phyloP scores from a whole-genome alignment of 2,329 filamentous ascomycete species.

The Leptographium lundbergii region DNA sequence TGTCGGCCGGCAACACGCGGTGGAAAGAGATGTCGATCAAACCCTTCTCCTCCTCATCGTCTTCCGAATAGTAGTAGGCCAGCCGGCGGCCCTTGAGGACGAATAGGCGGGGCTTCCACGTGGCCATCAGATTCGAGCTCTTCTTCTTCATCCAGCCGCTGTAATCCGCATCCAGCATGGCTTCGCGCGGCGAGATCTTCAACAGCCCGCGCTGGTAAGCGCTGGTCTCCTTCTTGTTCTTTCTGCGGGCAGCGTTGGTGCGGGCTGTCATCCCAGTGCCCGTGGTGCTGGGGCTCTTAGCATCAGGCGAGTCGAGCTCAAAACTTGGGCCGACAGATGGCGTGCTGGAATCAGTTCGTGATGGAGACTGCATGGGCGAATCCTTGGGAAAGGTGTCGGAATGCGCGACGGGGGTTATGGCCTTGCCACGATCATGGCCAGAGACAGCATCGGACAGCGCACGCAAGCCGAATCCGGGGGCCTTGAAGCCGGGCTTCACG shows the following conservation, averaged over 20 bases:
- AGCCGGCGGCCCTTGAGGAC: constrained; percentile 82
- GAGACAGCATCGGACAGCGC: constrained; percentile 70
- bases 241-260: constrained; percentile 37
- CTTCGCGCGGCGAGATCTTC: constrained; percentile 69
- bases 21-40: constrained; percentile 97
- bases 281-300: constrained; percentile 40
- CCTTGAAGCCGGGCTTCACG: constrained; percentile 33
- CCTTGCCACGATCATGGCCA: constrained; percentile 38
- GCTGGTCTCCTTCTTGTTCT: constrained; percentile 88
- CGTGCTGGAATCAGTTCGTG: constrained; percentile 64
- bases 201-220: constrained; percentile 81
- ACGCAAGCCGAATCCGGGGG: constrained; percentile 56
- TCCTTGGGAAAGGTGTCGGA: constrained; percentile 38
- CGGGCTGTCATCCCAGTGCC: constrained; percentile 34
- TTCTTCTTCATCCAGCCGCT: constrained; percentile 99
- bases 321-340: constrained; percentile 56
- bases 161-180: constrained; percentile 79
- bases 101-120: constrained; percentile 95
- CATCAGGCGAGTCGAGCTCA: constrained; percentile 64
- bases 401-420: constrained; percentile 34
- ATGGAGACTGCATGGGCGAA: constrained; percentile 48
- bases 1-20: constrained; percentile 86
- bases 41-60: constrained; percentile 84
- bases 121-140: constrained; percentile 88
- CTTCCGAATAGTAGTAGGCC: constrained; percentile 92